phyloP scores from a whole-genome alignment of 495 filamentous ascomycete species.

The Evansstolkia leycettana region DNA sequence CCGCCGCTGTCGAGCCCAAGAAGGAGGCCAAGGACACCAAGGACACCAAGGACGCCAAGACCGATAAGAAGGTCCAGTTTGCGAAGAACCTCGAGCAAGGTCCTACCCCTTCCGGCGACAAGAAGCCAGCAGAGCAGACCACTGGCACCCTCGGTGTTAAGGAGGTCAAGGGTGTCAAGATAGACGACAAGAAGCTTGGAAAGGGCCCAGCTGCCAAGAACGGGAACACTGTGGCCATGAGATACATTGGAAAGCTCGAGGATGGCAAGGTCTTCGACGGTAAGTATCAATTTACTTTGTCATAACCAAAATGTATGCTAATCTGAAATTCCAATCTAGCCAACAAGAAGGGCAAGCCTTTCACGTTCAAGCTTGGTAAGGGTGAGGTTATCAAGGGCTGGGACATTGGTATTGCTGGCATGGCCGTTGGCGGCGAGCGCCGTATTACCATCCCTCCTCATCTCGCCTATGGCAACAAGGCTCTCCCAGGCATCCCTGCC shows the following conservation, averaged over 20 bases:
- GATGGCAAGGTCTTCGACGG: constrained; percentile 89
- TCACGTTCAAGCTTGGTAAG: constrained; percentile 83
- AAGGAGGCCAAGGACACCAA: constrained; percentile 39
- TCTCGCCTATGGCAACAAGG: constrained; percentile 76
- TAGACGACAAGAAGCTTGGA: constrained; percentile 91
- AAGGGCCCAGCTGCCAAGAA: constrained; percentile 69
- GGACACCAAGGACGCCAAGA: constrained; percentile 25
- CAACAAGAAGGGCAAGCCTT: constrained; percentile 97
- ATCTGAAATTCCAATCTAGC: constrained; percentile 31
- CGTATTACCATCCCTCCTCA: constrained; percentile 76
- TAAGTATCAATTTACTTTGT: constrained; percentile 29
- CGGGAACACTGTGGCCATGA: constrained; percentile 77
- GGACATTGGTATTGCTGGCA: constrained; percentile 88
- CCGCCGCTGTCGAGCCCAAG: constrained; percentile 46
- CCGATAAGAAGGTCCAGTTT: constrained; percentile 96
- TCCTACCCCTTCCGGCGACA: constrained; percentile 48
- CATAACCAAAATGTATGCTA: constrained; percentile 1
- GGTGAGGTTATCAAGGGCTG: constrained; percentile 98
- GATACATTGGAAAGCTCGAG: constrained; percentile 93
- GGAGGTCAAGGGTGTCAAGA: constrained; percentile 72
- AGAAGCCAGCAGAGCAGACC: constrained; percentile 38
- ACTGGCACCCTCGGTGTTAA: constrained; percentile 54
- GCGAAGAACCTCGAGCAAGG: constrained; percentile 97
- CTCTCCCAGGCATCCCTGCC: constrained; percentile 65
- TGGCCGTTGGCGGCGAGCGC: constrained; percentile 87